Evolutionary conservation across 2,329 filamentous ascomycete species (phyloP), one percentile per base, ranked within the genome.

Genomic region (Neofusicoccum ribis): DNA sequence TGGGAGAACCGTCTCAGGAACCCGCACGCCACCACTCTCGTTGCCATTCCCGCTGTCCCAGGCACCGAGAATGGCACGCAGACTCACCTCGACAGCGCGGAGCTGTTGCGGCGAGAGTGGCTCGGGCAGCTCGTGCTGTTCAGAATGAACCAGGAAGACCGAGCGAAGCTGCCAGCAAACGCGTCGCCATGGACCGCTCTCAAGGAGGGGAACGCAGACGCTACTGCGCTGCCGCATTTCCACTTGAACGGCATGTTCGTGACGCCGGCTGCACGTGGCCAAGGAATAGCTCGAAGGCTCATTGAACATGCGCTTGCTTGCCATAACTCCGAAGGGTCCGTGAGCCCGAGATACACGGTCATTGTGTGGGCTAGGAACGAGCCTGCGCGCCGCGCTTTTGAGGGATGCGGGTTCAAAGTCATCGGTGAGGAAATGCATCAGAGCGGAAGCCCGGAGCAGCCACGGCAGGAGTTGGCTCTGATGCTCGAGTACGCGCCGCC

Each of bases 181-280:
- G 34, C 17, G 6, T 64, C 36, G 59, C 65, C 60, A 4, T 67
- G 47, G 51, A 15, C 43, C n/a, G 27, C 47, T 5, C 36, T 39
- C 17, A 58, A 23, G 36, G 20, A 52, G 12, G 61, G 50, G 4
- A 17, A 47, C 7, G 2, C 20, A 56, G 44, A 34, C 23, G 14
- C 27, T n/a, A 5, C 17, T 34, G 49, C 23, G 3, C 23, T 44
- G 17, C 44, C 27, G 46, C 67, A 68, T 59, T 71, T 71, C 67
- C 69, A 72, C 44, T 67, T 76, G 3, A 73, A 69, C 59, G 74
- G 69, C 37, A 69, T 72, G 37, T 77, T 74, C 63, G 72, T 77
- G 7, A 58, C 69, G 6, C 68, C 71, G 8, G 56, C 58, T n/a
- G 70, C 69, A 9, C 66, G 74, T 43, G 62, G 70, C 3, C 36